A percentile compares a stretch with the other conserved stretches of the same genome.
Conservation (phyloP, 2,329 filamentous ascomycete species). For the Fusarium pseudograminearum region DNA sequence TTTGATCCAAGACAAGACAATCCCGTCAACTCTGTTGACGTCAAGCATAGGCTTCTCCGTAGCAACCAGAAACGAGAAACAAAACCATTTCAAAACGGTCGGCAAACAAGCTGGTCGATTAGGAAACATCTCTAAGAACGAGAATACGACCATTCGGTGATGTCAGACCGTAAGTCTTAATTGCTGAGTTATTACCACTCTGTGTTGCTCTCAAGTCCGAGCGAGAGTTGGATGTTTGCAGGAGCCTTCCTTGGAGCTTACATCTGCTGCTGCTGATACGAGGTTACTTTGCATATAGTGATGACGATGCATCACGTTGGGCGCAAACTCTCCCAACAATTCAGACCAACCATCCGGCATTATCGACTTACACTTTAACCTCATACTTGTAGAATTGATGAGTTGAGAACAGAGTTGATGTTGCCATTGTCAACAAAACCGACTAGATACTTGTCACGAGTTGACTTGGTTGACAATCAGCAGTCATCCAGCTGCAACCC, state of each 20-base stretch:
- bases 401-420: background rate
- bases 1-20: conserved; percentile 1
- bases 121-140: background rate
- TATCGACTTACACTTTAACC: background rate
- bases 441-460: background rate
- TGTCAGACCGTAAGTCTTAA: background rate
- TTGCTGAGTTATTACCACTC: background rate
- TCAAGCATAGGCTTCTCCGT: conserved; percentile 23
- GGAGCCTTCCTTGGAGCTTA: background rate
- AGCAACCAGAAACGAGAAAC: conserved; percentile 24
- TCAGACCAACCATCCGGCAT: background rate
- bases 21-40: conserved; percentile 23
- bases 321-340: background rate
- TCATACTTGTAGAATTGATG: background rate
- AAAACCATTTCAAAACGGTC: conserved; percentile 3
- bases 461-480: background rate
- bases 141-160: background rate
- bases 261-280: conserved; percentile 11
- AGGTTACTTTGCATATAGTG: conserved; percentile 21
- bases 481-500: background rate
- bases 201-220: background rate
- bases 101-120: conserved; percentile 8
- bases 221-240: background rate
- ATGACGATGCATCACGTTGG: background rate
- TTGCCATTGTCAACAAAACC: background rate